Evolutionary conservation across 257 asterid genomes (phyloP).

Genomic region (Solanum stenotomum): DNA sequence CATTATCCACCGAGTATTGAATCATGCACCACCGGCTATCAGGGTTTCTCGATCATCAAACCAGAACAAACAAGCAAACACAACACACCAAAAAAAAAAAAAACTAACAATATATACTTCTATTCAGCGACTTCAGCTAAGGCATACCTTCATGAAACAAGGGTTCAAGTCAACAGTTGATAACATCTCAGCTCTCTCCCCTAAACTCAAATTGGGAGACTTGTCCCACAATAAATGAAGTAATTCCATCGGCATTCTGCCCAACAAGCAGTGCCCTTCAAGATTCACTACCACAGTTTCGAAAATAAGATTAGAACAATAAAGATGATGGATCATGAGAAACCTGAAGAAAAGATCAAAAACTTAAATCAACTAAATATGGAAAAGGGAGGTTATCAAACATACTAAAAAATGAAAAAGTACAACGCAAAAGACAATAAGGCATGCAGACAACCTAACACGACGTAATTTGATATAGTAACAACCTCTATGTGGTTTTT

Average conservation of each 20-base stretch:
- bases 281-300: conserved; percentile 42
- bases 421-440: not conserved
- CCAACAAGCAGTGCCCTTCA: conserved; percentile 72
- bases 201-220: conserved; percentile 66
- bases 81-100: not conserved
- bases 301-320: conserved; percentile 11
- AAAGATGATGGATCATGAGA: not conserved
- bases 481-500: not conserved
- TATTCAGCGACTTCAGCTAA: not conserved
- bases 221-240: conserved; percentile 78
- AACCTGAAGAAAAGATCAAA: not conserved
- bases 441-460: not conserved
- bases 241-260: conserved; percentile 80
- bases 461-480: not conserved
- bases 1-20: not conserved
- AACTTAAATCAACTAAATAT: not conserved
- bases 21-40: not conserved
- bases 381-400: not conserved
- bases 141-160: conserved; percentile 62
- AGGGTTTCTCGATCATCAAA: not conserved
- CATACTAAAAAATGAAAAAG: not conserved
- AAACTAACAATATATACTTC: not conserved
- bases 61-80: not conserved
- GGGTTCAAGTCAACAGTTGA: conserved; percentile 79
- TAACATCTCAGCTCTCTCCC: conserved; percentile 81